These are phyloP conservation scores for Leishmania lainsoni DNA, from an alignment of 208 protist genomes.

Conservation along the genomic window DNA sequence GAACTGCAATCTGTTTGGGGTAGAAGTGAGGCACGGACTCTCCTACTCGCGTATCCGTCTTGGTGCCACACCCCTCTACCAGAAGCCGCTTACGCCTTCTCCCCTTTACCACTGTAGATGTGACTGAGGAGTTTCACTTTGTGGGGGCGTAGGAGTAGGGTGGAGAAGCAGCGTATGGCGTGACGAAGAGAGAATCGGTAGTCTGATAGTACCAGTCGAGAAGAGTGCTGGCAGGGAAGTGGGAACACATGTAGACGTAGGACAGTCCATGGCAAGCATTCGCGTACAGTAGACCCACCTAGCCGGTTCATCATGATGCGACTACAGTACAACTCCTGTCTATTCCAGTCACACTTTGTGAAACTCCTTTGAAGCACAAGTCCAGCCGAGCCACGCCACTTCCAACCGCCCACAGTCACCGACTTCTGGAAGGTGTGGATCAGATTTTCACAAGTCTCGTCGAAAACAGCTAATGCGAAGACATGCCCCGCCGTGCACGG, in stretches of 20 bases:
- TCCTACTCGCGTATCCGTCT: not conserved
- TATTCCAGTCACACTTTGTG: not conserved
- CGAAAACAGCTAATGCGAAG: no score
- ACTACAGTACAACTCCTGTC: not conserved
- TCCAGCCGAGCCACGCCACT: no score
- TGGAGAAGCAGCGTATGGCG: not conserved
- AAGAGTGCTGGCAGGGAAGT: not conserved
- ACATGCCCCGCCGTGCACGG: no score
- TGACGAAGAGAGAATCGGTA: not conserved
- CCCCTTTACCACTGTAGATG: not conserved
- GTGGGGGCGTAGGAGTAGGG: not conserved
- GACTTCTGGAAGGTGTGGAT: no score
- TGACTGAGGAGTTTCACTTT: not conserved
- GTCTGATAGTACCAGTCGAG: not conserved
- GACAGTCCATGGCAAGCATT: not conserved
- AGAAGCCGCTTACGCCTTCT: not conserved
- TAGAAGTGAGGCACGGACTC: not conserved
- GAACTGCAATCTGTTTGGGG: not conserved
- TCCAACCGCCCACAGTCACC: no score
- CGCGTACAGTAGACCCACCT: not conserved
- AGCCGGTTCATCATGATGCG: not conserved
- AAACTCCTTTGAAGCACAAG: not conserved
- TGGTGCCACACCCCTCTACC: not conserved
- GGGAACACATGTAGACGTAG: not conserved
- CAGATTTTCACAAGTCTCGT: no score